A percentile compares a stretch with the other conserved stretches of the same genome.
Conservation (phyloP, 2,329 filamentous ascomycete species). For the Cylindrodendrum hubeiense region DNA sequence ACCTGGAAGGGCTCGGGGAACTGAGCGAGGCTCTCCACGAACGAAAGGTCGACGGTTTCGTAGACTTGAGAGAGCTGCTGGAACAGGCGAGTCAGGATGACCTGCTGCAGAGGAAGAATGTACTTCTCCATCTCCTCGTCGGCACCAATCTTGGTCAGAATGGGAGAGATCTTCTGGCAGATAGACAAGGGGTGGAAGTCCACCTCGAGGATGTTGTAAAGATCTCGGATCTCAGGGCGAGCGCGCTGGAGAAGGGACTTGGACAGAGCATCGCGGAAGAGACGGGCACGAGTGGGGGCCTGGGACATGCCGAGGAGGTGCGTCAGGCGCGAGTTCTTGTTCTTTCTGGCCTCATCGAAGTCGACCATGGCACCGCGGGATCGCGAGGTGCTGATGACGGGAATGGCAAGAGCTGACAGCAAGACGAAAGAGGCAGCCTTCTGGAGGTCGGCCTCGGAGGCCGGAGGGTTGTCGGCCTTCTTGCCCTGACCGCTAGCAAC, state of each 20-base stretch:
- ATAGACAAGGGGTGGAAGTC: constrained; percentile 99
- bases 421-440: constrained; percentile 96
- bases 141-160: constrained; percentile 90
- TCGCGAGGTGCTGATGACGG: constrained; percentile 97
- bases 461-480: constrained; percentile 94
- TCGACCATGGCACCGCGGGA: constrained; percentile 96
- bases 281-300: constrained; percentile 86
- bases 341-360: constrained; percentile 96
- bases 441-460: constrained; percentile 90
- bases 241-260: constrained; percentile 95
- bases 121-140: constrained; percentile 99
- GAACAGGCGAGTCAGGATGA: constrained; percentile 97
- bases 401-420: constrained; percentile 94
- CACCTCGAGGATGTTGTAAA: constrained; percentile 99
- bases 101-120: constrained; percentile 94
- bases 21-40: constrained; percentile 92
- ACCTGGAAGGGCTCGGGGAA: constrained; percentile 99
- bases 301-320: constrained; percentile 94
- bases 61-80: constrained; percentile 99
- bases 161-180: constrained; percentile 98
- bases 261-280: constrained; percentile 96
- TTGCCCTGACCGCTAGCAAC: constrained; percentile 87
- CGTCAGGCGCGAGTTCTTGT: constrained; percentile 97
- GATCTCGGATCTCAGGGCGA: constrained; percentile 92
- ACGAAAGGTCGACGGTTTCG: constrained; percentile 94